Evolutionary conservation across 2,329 filamentous ascomycete species (phyloP).

Genomic region (Pseudogymnoascus sp.): DNA sequence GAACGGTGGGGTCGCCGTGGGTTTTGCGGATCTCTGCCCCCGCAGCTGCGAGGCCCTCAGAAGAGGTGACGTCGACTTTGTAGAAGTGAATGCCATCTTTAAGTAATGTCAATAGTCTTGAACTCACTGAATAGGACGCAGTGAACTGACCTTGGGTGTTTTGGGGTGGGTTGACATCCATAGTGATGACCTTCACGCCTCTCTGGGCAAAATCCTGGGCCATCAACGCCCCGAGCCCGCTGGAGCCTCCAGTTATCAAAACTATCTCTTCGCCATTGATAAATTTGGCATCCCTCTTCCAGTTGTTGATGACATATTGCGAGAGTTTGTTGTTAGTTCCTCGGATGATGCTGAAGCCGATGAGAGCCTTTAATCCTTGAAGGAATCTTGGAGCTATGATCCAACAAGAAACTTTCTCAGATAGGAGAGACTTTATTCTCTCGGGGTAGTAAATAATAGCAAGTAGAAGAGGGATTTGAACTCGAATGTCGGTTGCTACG

Average conservation of each 20-base stretch:
- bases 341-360: constrained; percentile 17
- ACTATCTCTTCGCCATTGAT: constrained; percentile 61
- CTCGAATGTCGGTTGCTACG: background rate
- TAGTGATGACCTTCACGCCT: constrained; percentile 58
- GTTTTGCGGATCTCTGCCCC: constrained; percentile 32
- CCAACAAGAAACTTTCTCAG: background rate
- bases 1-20: constrained; percentile 30
- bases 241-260: constrained; percentile 63
- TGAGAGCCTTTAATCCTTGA: background rate
- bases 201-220: constrained; percentile 54
- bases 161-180: constrained; percentile 56
- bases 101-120: background rate
- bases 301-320: constrained; percentile 40
- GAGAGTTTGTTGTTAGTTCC: constrained; percentile 44
- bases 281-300: constrained; percentile 42
- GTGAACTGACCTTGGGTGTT: background rate
- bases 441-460: background rate
- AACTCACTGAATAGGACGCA: background rate
- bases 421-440: background rate
- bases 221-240: constrained; percentile 61
- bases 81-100: background rate
- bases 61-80: constrained; percentile 39
- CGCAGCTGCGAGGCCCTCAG: constrained; percentile 36
- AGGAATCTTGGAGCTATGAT: background rate
- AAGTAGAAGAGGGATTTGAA: constrained; percentile 15